Conservation (phyloP, 78 protist genomes). For the slime mould (Dictyostelium discoideum) region dicty_2.7 NC_007091.3:1523501-1524000, state of each 20-base stretch:
- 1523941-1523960: slow-evolving; percentile 49
- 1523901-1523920: slow-evolving; percentile 72
- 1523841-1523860: slow-evolving; percentile 55
- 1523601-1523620: not conserved
- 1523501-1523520: not conserved
- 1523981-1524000: slow-evolving; percentile 57
- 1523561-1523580: too few species aligned
- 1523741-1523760: not conserved
- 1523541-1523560: too few species aligned
- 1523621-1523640: too few species aligned
- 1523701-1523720: not conserved
- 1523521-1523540: not conserved
- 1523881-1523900: slow-evolving; percentile 51
- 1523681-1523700: not conserved
- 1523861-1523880: slow-evolving; percentile 57
- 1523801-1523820: slow-evolving; percentile 45
- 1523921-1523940: slow-evolving; percentile 71
- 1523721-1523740: not conserved
- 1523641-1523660: too few species aligned
- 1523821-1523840: slow-evolving; percentile 51
- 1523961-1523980: slow-evolving; percentile 67
- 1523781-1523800: not conserved
- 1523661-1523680: too few species aligned
- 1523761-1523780: not conserved
- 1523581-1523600: not conserved